phyloP scores from a whole-genome alignment of 1,284 basidiomycete species.

The Puccinia triticina region DNA sequence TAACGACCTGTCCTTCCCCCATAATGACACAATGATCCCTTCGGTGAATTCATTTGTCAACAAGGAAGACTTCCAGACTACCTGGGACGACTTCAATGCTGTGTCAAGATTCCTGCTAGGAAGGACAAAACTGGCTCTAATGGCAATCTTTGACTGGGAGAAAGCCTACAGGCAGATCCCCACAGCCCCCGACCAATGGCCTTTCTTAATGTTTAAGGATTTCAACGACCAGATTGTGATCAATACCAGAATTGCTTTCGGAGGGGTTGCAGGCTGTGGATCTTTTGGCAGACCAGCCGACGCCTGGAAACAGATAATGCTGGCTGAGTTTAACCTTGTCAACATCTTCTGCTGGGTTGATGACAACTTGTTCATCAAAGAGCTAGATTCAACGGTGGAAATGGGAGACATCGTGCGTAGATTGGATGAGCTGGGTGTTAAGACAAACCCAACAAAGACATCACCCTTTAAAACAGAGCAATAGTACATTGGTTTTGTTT shows the following conservation, averaged over 20 bases:
- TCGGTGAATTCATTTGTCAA: slow-evolving; percentile 1
- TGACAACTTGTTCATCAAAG: no score
- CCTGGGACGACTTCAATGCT: neutral
- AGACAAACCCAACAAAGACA: neutral
- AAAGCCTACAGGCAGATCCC: no score
- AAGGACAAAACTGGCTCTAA: neutral
- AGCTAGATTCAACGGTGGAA: neutral
- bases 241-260: neutral
- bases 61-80: neutral
- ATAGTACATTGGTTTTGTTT: neutral
- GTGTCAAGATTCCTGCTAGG: neutral
- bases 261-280: neutral
- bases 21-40: neutral
- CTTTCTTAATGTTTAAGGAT: neutral
- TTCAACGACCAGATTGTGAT: neutral
- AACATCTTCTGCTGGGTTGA: no score
- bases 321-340: no score
- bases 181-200: no score
- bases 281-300: neutral
- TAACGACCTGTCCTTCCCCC: neutral
- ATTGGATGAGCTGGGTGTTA: neutral
- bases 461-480: neutral
- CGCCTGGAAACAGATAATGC: neutral
- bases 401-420: neutral
- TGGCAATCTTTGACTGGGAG: no score